These are phyloP conservation scores for Porphyrellus sp. DNA, from an alignment of 1,284 basidiomycete genomes.

Conservation along the genomic window DNA sequence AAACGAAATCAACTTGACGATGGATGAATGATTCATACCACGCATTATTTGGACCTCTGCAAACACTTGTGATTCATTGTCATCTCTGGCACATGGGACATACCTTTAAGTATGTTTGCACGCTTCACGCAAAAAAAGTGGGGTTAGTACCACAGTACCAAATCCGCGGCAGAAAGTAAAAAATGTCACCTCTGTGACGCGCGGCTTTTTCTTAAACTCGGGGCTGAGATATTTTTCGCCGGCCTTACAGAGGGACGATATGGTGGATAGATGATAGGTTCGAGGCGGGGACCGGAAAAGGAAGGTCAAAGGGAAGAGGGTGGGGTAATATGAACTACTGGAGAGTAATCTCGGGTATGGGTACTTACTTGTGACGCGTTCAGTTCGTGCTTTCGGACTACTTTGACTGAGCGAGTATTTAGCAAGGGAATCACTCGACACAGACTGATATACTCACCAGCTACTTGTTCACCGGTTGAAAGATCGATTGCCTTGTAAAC, in stretches of 20 bases:
- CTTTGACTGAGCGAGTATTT: constrained; percentile 67
- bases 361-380: constrained; percentile 91
- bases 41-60: constrained; percentile 99
- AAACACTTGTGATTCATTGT: constrained; percentile 5
- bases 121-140: constrained; percentile 55
- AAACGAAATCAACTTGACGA: constrained; percentile 88
- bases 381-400: constrained; percentile 95
- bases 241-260: constrained; percentile 53
- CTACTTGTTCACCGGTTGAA: constrained; percentile 78
- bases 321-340: constrained; percentile 36
- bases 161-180: constrained; percentile 29
- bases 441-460: constrained; percentile 52
- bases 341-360: constrained; percentile 11
- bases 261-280: constrained; percentile 18
- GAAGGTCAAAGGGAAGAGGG: not conserved
- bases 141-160: constrained; percentile 18
- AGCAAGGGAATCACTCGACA: constrained; percentile 1
- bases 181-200: constrained; percentile 87
- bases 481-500: constrained; percentile 93
- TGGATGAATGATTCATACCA: constrained; percentile 83
- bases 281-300: constrained; percentile 16
- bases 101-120: constrained; percentile 94
- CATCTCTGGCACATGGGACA: not conserved
- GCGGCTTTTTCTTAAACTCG: constrained; percentile 93
- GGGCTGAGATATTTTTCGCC: constrained; percentile 90